Evolutionary conservation across 2,329 filamentous ascomycete genomes (phyloP).

Genomic region (Chaetomiaceae sp.): DNA sequence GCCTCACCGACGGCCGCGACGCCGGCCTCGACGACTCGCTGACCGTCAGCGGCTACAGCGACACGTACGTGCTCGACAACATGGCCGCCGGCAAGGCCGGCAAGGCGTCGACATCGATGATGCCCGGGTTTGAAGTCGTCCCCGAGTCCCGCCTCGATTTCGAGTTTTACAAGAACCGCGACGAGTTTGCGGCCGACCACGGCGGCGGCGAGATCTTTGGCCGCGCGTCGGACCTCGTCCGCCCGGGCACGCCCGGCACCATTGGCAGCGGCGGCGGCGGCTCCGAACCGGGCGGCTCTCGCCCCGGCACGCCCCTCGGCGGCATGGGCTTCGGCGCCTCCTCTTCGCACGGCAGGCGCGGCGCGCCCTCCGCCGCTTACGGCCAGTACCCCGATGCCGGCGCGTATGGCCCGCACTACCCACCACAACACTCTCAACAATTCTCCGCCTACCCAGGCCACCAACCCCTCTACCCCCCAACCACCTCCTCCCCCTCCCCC

Average conservation of each 20-base stretch:
- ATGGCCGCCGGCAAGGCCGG: conserved; percentile 63
- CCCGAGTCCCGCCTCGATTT: conserved; percentile 83
- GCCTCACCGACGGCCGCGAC: conserved; percentile 61
- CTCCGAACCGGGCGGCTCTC: conserved; percentile 39
- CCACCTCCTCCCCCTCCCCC: conserved; percentile 16
- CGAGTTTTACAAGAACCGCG: conserved; percentile 81
- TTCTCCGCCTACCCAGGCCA: conserved; percentile 18
- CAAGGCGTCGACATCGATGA: conserved; percentile 27
- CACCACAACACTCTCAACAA: too few species aligned
- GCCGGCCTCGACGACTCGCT: conserved; percentile 46
- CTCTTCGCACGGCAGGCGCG: too few species aligned
- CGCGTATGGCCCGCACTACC: too few species aligned
- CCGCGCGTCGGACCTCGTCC: conserved; percentile 49
- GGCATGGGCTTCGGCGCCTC: conserved; percentile 31
- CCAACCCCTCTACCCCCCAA: conserved; percentile 13
- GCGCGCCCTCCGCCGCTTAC: too few species aligned
- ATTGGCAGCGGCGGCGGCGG: conserved; percentile 35
- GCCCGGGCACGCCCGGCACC: conserved; percentile 57
- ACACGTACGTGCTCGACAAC: conserved; percentile 71
- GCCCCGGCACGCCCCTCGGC: conserved; percentile 45
- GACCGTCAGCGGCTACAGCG: conserved; percentile 68
- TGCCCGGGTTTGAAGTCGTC: conserved; percentile 83
- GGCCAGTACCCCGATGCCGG: too few species aligned
- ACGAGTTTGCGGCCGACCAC: conserved; percentile 81
- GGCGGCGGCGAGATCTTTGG: conserved; percentile 70